Evolutionary conservation across 2,329 filamentous ascomycete species (phyloP), one percentile per base, ranked within the genome.

Genomic region (Talaromyces sp.): DNA sequence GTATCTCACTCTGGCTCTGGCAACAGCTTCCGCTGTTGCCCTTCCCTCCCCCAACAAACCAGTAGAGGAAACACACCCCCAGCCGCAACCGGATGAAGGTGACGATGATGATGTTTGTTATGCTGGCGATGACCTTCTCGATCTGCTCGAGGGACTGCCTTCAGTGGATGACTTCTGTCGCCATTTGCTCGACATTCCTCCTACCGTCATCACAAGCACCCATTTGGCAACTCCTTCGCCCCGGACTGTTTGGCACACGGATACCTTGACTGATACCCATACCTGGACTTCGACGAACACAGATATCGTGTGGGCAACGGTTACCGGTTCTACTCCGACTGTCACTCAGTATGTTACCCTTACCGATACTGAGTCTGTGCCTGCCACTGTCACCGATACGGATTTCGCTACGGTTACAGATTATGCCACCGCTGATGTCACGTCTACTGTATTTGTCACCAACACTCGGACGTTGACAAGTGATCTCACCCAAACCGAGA

Each of bases 391-490:
- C 25, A 52, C 46, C 12, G 16, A 52, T 4, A 52, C 46, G 3
- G 46, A 52, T 16, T 52, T 52, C 11, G 46, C 46, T 52, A 52
- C 46, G 46, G n/a, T 52, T 31, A 52, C 46, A 33, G 46, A 16
- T 31, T 33, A 52, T 52, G 46, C 33, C 25, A 52, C 25, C 18
- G 25, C 46, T 11, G 46, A 52, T 52, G 46, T 52, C 25, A 52
- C 46, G 12, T 9, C 23, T 0, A 31, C 46, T 52, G 7, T 52
- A 31, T 48, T 33, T 31, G 25, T 52, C 14, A 52, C 25, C 46
- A 31, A 52, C n/a, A 52, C 46, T 52, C 46, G 25, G 25, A 52
- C 25, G 25, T 25, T 52, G 46, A 52, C 46, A 33, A 52, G 46
- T 33, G 46, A 33, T 11, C 25, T 33, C 14, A 31, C 25, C 1